Base-by-base conservation (phyloP, 441 rosid species). In the Dalechampia spathulata region DNA sequence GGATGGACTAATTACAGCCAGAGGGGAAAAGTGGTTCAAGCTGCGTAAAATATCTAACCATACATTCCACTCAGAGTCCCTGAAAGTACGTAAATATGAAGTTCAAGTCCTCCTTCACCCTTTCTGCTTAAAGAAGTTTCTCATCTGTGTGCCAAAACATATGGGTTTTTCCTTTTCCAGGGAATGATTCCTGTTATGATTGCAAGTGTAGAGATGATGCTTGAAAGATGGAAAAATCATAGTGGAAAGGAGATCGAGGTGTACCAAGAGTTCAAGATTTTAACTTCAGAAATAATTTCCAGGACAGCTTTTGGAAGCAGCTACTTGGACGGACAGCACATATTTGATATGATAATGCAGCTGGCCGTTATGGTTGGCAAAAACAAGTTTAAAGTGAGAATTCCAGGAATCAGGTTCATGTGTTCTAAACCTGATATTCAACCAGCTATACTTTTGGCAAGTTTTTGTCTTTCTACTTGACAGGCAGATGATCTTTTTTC, bases 231-330 rank as follows among this genome's bases (percentile, higher is more conserved):
- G 78, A 65, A 26, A 58, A 13, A 59, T 5, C 32, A 22, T 4
- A 66, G 57, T 1, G 53, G 53, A 0, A 65, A 57, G 17, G 74
- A 75, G 67, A 58, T 75, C 9, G 76, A 67, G 0, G 74, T 63
- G 11, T 68, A 48, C 36, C 34, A 55, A 44, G 80, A 78, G 7
- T 65, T 68, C 38, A 60, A 42, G 27, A 19, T 43, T n/a, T 16
- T 65, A 47, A 45, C 63, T 7, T 58, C 59, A 19, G 59, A 65
- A 37, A 38, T 65, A 16, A 65, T 65, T 1, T 65, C 63, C 30
- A 65, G 63, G 58, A 43, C 69, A 22, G 63, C 63, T 25, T 64
- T 64, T 51, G 58, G 63, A 23, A 57, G 71, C 56, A 53, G 68
- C 49, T 71, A 62, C 53, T 4, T 37, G 17, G 68, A 71, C 49